These are phyloP conservation scores for Citrus trifoliata DNA, from an alignment of 345 rosid species.

Conservation along the genomic window DNA sequence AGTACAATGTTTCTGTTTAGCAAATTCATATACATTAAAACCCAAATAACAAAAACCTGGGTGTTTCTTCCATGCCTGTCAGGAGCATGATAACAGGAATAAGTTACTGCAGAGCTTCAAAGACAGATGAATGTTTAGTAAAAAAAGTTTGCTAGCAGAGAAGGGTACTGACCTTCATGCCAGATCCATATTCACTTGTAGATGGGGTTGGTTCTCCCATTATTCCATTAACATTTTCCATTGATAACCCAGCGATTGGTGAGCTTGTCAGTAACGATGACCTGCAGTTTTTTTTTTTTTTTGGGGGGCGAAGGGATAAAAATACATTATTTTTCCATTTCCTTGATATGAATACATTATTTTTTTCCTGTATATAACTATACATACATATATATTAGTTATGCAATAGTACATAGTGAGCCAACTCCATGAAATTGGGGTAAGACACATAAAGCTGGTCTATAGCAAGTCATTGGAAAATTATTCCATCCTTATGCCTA, in stretches of 20 bases:
- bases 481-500: background rate
- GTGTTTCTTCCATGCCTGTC: constrained; percentile 2
- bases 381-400: background rate
- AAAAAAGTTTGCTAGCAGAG: background rate
- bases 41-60: background rate
- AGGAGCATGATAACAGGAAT: background rate
- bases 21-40: background rate
- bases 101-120: constrained; percentile 1
- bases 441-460: background rate
- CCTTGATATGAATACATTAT: too few relatives aligned
- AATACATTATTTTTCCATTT: background rate
- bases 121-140: background rate
- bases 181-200: constrained; percentile 60
- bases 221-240: constrained; percentile 73
- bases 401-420: background rate
- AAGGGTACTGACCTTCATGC: constrained; percentile 63
- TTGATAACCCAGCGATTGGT: constrained; percentile 54
- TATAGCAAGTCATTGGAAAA: background rate
- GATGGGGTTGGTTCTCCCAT: constrained; percentile 56
- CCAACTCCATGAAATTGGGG: background rate
- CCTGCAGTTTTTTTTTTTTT: constrained; percentile 37
- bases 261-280: constrained; percentile 52
- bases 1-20: background rate
- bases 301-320: background rate
- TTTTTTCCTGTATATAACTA: too few relatives aligned